Evolutionary conservation across 2,329 filamentous ascomycete species (phyloP).

Genomic region (Apiospora rasikravindrae): DNA sequence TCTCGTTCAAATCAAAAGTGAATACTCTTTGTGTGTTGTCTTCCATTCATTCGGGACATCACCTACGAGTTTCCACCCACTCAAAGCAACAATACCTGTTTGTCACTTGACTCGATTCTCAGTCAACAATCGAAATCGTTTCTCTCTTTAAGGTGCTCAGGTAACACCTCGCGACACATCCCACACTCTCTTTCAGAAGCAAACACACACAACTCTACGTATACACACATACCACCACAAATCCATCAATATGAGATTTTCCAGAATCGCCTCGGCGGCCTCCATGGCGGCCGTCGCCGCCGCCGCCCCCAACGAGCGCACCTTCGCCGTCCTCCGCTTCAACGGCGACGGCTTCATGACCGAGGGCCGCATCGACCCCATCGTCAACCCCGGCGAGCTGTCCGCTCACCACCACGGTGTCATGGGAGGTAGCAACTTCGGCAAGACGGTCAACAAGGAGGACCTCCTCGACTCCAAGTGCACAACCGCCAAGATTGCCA

Average conservation of each 20-base stretch:
- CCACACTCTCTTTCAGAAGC: not conserved
- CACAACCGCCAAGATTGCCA: constrained; percentile 71
- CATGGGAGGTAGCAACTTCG: constrained; percentile 73
- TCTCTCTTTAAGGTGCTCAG: constrained; percentile 13
- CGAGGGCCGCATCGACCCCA: constrained; percentile 68
- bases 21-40: constrained; percentile 2
- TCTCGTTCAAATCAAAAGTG: not conserved
- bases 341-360: constrained; percentile 67
- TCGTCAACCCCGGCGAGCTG: constrained; percentile 64
- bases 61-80: not conserved
- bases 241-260: not conserved
- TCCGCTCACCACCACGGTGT: constrained; percentile 72
- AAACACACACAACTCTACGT: not conserved
- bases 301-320: constrained; percentile 51
- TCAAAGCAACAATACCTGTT: not conserved
- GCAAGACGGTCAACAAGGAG: constrained; percentile 64
- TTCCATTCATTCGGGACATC: not conserved
- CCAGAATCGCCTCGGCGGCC: not conserved
- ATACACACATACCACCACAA: not conserved
- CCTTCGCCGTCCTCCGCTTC: constrained; percentile 74
- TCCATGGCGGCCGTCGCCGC: constrained; percentile 45
- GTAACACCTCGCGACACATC: not conserved
- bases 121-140: not conserved
- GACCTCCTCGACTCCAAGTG: constrained; percentile 67
- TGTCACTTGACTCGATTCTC: not conserved